Conservation (phyloP, 2,329 filamentous ascomycete genomes). For the Xylaria polymorpha region DNA sequence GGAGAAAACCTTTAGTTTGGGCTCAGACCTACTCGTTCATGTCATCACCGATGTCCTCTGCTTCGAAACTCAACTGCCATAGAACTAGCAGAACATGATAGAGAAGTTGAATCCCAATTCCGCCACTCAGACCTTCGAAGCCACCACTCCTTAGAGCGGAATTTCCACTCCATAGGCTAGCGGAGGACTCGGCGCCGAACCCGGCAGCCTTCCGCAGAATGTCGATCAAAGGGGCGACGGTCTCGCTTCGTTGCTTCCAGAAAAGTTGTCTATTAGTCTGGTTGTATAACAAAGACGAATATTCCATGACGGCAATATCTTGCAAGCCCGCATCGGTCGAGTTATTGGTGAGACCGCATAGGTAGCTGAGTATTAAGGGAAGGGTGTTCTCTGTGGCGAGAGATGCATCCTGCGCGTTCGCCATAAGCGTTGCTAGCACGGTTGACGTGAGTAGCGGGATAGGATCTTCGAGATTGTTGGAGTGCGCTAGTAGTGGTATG, state of each 20-base stretch:
- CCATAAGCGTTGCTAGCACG: conserved; percentile 83
- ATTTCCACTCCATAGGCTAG: conserved; percentile 70
- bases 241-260: conserved; percentile 91
- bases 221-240: conserved; percentile 81
- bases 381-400: conserved; percentile 77
- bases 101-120: conserved; percentile 89
- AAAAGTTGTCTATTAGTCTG: conserved; percentile 81
- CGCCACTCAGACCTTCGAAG: conserved; percentile 76
- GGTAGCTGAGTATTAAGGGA: conserved; percentile 84
- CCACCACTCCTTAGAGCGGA: conserved; percentile 67
- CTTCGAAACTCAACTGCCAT: conserved; percentile 98
- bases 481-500: conserved; percentile 83
- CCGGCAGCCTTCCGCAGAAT: conserved; percentile 84
- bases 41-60: conserved; percentile 76
- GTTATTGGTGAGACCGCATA: conserved; percentile 84
- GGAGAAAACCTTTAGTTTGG: not conserved
- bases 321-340: conserved; percentile 85
- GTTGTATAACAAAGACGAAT: conserved; percentile 84
- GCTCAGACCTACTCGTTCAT: conserved; percentile 79
- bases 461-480: conserved; percentile 78
- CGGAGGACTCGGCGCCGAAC: conserved; percentile 71
- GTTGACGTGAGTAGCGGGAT: conserved; percentile 91
- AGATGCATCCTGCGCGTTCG: conserved; percentile 71
- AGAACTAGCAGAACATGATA: conserved; percentile 94
- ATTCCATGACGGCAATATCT: conserved; percentile 94